Conservation (phyloP, 2,329 filamentous ascomycete species). For the Alternaria arborescens region DNA sequence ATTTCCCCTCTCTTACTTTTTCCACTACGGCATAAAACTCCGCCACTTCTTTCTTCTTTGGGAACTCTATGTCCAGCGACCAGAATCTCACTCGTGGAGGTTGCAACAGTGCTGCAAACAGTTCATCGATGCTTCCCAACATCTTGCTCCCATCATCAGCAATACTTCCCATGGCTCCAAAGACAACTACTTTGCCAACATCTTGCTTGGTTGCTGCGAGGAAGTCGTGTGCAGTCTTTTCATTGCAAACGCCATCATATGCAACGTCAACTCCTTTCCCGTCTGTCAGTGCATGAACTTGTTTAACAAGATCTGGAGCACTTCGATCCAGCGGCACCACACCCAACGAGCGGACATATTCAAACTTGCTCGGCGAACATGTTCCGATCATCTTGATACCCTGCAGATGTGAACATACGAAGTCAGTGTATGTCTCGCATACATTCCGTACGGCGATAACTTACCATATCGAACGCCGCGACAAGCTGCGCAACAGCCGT, state of each 20-base stretch:
- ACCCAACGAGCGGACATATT: constrained; percentile 19
- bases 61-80: constrained; percentile 7
- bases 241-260: constrained; percentile 16
- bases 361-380: constrained; percentile 15
- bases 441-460: too few species aligned
- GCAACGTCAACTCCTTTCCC: constrained; percentile 20
- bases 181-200: constrained; percentile 13
- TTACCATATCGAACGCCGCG: constrained; percentile 13
- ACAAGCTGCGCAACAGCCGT: constrained; percentile 19
- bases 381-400: constrained; percentile 18
- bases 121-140: background rate
- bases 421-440: too few species aligned
- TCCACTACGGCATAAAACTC: constrained; percentile 15
- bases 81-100: constrained; percentile 13
- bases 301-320: constrained; percentile 14
- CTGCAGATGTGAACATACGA: too few species aligned
- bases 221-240: constrained; percentile 12
- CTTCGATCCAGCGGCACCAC: constrained; percentile 18
- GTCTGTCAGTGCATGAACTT: constrained; percentile 12
- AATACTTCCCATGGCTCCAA: constrained; percentile 18
- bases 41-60: constrained; percentile 9
- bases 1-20: constrained; percentile 13
- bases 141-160: constrained; percentile 16
- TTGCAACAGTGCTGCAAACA: constrained; percentile 7
- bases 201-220: constrained; percentile 14